Conservation (phyloP, 75 land plant genomes). For the Ceratopteris richardii region DNA sequence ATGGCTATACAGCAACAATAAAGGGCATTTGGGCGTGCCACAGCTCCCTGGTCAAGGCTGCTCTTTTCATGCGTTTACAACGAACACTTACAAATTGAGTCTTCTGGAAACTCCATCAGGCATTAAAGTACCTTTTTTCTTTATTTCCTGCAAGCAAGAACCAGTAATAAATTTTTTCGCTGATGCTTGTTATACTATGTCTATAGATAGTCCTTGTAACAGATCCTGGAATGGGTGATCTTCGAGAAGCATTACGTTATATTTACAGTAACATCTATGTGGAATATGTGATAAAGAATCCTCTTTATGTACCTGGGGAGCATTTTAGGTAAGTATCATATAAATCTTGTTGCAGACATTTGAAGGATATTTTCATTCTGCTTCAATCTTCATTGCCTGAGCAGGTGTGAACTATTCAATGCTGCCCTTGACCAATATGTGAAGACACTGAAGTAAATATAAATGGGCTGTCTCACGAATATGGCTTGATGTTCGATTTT, state of each 20-base stretch:
- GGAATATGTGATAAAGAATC: constrained; percentile 95
- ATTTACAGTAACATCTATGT: constrained; percentile 93
- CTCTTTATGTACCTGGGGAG: constrained; percentile 81
- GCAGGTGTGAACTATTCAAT: constrained; percentile 73
- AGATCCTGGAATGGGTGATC: constrained; percentile 83
- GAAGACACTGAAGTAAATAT: constrained; percentile 31
- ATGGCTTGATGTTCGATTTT: neutral
- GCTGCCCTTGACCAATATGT: constrained; percentile 66
- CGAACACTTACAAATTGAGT: constrained; percentile 94
- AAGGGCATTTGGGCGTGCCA: constrained; percentile 83
- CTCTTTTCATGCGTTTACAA: constrained; percentile 88
- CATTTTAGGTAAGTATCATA: constrained; percentile 50
- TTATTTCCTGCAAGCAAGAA: too few species aligned
- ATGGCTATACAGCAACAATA: constrained; percentile 47
- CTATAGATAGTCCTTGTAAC: constrained; percentile 79
- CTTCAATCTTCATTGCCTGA: neutral
- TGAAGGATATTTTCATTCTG: neutral
- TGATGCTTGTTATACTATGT: too few species aligned
- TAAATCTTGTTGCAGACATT: neutral
- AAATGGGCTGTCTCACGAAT: neutral
- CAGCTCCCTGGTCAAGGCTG: constrained; percentile 90
- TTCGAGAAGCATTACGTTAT: constrained; percentile 71
- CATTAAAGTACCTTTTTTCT: constrained; percentile 53
- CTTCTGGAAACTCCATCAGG: constrained; percentile 97
- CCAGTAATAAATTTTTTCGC: too few species aligned